Evolutionary conservation across 1,284 basidiomycete genomes (phyloP).

Genomic region (Inonotus obliquus): DNA sequence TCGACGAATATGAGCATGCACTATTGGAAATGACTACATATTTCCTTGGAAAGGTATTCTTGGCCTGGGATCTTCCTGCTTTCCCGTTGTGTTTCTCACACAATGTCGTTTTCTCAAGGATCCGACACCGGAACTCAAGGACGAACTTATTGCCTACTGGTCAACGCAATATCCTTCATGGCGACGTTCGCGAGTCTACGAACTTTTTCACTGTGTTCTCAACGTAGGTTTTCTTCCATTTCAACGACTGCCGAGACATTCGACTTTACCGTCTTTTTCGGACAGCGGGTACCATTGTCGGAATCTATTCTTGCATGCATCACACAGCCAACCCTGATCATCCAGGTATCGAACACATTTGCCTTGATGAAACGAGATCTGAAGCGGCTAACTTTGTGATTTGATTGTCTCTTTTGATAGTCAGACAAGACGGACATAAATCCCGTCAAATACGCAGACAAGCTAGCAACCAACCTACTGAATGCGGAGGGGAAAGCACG

Average conservation of each 20-base stretch:
- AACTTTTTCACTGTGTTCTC: conserved; percentile 49
- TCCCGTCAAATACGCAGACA: conserved; percentile 54
- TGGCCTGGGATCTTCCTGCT: not conserved
- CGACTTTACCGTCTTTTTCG: not conserved
- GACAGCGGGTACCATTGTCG: conserved; percentile 49
- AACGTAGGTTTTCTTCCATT: conserved; percentile 42
- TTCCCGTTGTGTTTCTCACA: conserved; percentile 10
- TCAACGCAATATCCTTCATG: conserved; percentile 49
- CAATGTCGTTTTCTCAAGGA: conserved; percentile 32
- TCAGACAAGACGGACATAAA: conserved; percentile 54
- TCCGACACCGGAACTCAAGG: conserved; percentile 50
- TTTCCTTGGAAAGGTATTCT: conserved; percentile 47
- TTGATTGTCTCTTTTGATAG: conserved; percentile 31
- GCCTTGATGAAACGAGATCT: not conserved
- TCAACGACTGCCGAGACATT: not conserved
- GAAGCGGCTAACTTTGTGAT: not conserved
- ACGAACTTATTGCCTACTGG: conserved; percentile 67
- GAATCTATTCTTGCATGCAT: conserved; percentile 46
- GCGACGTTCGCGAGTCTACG: conserved; percentile 45
- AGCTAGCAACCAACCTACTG: conserved; percentile 41
- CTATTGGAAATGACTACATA: conserved; percentile 52
- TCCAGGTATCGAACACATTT: conserved; percentile 45
- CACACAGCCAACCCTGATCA: conserved; percentile 60
- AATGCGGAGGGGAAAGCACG: conserved; percentile 46
- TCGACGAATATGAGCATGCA: conserved; percentile 63